Base-by-base conservation (phyloP, 2,329 filamentous ascomycete genomes). In the Colletotrichum lupini region DNA sequence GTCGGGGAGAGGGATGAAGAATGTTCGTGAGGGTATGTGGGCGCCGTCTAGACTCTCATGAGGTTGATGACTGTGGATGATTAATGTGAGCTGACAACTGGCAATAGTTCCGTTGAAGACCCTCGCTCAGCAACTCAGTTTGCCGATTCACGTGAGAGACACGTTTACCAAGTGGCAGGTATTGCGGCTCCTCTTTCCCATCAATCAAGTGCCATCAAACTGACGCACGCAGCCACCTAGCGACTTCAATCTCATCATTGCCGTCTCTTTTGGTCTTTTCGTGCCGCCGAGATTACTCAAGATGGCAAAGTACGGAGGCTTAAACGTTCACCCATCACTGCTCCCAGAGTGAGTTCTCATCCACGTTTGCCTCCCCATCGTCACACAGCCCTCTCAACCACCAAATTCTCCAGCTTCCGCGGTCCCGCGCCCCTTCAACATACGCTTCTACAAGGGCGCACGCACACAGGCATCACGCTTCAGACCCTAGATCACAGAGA, bases 251-350 rank as follows among this genome's bases (percentile, higher is more conserved):
- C 86, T 99, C 72, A 89, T 99, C 76, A 87, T 98, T 58, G 95
- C 95, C 60, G 97, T 98, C 5, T 98, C 97, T 0, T 99, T 98
- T 83, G 97, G 97, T 3, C 88, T 98, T 8, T 93, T 98, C 74
- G 92, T 99, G 1, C 97, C 97, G 0, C 87, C 89, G 0, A 88
- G 94, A 5, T 90, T 98, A 19, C 86, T 99, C 26, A 85, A 85
- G 26, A 84, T 84, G 1, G 90, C 93, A 28, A 90, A 89, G 77
- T 98, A 97, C 83, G 95, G 95, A 56, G 97, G 97, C 0, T 84
- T 99, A 3, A 99, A 99, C 82, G 88, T 99, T 2, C 97, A 99
- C 79, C 97, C 97, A 1, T 98, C 96, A 0, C 84, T 98, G 32
- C 88, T 99, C 16, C 96, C 95, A 4, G 93, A 97, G 92, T 94